phyloP scores from a whole-genome alignment of 495 filamentous ascomycete genomes.

The Xylaria nigripes region DNA sequence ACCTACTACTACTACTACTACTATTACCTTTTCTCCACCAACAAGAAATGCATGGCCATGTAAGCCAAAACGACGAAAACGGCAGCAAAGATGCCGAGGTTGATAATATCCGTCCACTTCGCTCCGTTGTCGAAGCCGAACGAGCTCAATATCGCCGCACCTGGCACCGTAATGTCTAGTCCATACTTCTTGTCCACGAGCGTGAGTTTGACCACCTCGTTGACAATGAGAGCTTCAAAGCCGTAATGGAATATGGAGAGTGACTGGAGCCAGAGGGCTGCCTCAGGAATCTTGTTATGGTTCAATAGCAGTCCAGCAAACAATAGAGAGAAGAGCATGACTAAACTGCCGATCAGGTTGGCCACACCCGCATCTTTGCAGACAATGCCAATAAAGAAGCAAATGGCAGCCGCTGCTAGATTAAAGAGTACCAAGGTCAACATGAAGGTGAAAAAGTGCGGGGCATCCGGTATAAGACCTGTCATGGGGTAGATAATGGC shows the following conservation, averaged over 20 bases:
- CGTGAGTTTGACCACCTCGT: slow-evolving; percentile 87
- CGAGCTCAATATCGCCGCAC: slow-evolving; percentile 83
- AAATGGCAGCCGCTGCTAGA: slow-evolving; percentile 84
- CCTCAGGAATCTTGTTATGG: slow-evolving; percentile 79
- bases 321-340: slow-evolving; percentile 95
- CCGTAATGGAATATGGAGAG: slow-evolving; percentile 99
- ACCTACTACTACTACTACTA: no score
- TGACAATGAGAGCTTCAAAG: slow-evolving; percentile 94
- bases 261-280: slow-evolving; percentile 82
- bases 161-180: slow-evolving; percentile 91
- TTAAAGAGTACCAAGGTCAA: slow-evolving; percentile 93
- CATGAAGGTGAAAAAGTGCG: slow-evolving; percentile 85
- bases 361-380: slow-evolving; percentile 89
- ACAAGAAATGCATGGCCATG: slow-evolving; percentile 81
- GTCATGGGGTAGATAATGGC: slow-evolving; percentile 97
- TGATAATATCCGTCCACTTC: slow-evolving; percentile 77
- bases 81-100: slow-evolving; percentile 71
- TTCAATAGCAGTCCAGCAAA: slow-evolving; percentile 92
- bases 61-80: slow-evolving; percentile 86
- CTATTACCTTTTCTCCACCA: slow-evolving; percentile 77
- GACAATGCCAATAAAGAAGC: slow-evolving; percentile 92
- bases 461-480: slow-evolving; percentile 74
- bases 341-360: slow-evolving; percentile 86
- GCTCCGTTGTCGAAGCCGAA: slow-evolving; percentile 85
- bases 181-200: slow-evolving; percentile 91